Base-by-base conservation (phyloP, 164 flowering plant species). In the Nelumbo lutea region DNA sequence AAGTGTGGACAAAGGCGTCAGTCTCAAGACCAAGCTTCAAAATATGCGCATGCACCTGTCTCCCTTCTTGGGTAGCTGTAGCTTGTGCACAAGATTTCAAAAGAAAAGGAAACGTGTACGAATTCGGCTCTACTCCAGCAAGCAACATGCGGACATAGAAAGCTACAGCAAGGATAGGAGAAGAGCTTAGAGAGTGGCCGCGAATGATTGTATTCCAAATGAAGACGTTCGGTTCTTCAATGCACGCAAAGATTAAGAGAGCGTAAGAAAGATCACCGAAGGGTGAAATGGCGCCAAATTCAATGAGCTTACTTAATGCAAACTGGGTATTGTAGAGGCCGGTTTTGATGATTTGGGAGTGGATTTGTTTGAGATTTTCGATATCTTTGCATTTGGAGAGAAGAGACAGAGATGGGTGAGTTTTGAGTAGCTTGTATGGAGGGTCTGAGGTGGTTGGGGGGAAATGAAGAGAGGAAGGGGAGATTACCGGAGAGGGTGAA, bases 251-350 rank as follows among this genome's bases (percentile, higher is more conserved):
- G 61, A 90, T 51, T 1, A 62, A 79, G 15, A 85, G 78, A 7
- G 96, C 93, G 50, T 88, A 88, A 4, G 85, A 59, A 57, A 85
- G 79, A 68, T 85, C 83, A 3, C 87, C 89, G 0, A 6, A 75
- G 11, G 89, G 83, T 15, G 89, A 84, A 64, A 84, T n/a, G 5
- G 88, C 89, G 70, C 89, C 90, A 63, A 82, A 83, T 43, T 86
- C 83, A 51, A 92, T 57, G 65, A 92, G 86, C 78, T 87, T 87
- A 83, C 84, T 86, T 1, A 79, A 77, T 1, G 87, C 87, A 67
- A 84, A 90, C 13, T 83, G 89, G 82, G 86, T 83, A 59, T 88
- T 72, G 83, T 88, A 91, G 77, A 88, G 89, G 73, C 94, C 97
- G 2, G 83, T 79, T 70, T 87, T 90, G 84, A 92, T 77, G 83